phyloP scores from a whole-genome alignment of 371 early-diverging fungal species.

The Mucor plumbeus region DNA sequence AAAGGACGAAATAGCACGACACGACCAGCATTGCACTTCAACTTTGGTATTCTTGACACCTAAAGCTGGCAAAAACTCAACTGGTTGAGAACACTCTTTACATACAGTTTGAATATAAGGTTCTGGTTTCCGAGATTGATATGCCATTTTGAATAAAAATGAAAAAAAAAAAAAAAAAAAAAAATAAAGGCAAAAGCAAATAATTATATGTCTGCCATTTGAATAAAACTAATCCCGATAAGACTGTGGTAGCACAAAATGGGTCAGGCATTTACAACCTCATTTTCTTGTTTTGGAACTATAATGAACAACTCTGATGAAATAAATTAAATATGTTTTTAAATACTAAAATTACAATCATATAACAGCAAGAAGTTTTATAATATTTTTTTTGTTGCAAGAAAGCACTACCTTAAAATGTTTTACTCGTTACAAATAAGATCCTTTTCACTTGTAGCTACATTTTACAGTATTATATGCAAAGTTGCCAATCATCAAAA shows the following conservation, averaged over 20 bases:
- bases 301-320: too few relatives aligned
- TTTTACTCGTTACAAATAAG: too few relatives aligned
- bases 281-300: too few relatives aligned
- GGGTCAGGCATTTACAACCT: neutral
- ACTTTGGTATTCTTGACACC: constrained; percentile 25
- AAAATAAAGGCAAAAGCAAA: neutral
- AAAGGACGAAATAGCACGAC: constrained; percentile 48
- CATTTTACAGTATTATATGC: too few relatives aligned
- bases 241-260: neutral
- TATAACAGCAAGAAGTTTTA: too few relatives aligned
- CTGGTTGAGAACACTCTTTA: constrained; percentile 36
- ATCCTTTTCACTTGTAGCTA: too few relatives aligned
- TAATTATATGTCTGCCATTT: neutral
- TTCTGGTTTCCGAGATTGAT: constrained; percentile 48
- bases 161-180: too few relatives aligned
- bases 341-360: too few relatives aligned
- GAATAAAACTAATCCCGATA: neutral
- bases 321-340: too few relatives aligned
- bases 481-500: too few relatives aligned
- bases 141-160: neutral
- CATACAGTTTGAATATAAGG: constrained; percentile 51
- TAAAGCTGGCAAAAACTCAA: constrained; percentile 48
- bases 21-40: constrained; percentile 60
- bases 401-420: too few relatives aligned
- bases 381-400: too few relatives aligned